phyloP scores from a whole-genome alignment of 441 rosid genomes.

The Hura crepitans region DNA sequence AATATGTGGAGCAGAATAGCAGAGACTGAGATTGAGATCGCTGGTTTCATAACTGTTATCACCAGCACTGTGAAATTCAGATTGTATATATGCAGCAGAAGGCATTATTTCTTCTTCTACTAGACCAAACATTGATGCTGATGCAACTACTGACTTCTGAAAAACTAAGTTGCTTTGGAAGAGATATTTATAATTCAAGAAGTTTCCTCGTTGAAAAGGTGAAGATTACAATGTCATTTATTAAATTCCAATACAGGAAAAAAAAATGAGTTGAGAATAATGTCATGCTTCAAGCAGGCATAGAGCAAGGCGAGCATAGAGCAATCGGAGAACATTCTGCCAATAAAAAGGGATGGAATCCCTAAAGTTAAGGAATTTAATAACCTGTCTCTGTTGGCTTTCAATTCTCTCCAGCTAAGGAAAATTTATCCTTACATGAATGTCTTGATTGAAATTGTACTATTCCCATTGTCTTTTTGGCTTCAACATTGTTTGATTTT shows the following conservation, averaged over 20 bases:
- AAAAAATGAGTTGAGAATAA: constrained; percentile 12
- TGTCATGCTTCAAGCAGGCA: constrained; percentile 22
- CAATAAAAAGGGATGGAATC: constrained; percentile 19
- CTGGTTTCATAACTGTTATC: constrained; percentile 1
- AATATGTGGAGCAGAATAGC: constrained; percentile 3
- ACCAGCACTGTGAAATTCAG: constrained; percentile 16
- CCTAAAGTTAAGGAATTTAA: constrained; percentile 23
- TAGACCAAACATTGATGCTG: constrained; percentile 14
- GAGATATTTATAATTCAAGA: constrained; percentile 17
- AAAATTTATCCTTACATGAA: constrained; percentile 15
- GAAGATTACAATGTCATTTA: constrained; percentile 16
- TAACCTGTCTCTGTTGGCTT: constrained; percentile 1
- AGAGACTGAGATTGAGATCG: constrained; percentile 30
- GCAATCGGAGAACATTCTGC: constrained; percentile 19
- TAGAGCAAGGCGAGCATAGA: constrained; percentile 28
- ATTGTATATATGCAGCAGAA: constrained; percentile 20
- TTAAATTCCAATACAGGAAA: not conserved
- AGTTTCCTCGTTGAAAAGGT: constrained; percentile 13
- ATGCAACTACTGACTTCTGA: constrained; percentile 3
- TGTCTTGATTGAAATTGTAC: constrained; percentile 16
- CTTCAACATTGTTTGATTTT: not conserved
- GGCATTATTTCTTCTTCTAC: constrained; percentile 14
- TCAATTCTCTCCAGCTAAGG: constrained; percentile 8
- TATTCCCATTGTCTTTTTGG: not conserved
- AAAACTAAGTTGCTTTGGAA: constrained; percentile 5